Evolutionary conservation across 108 stramenopile genomes (phyloP).

Genomic region (Skeletonema menzelii): DNA sequence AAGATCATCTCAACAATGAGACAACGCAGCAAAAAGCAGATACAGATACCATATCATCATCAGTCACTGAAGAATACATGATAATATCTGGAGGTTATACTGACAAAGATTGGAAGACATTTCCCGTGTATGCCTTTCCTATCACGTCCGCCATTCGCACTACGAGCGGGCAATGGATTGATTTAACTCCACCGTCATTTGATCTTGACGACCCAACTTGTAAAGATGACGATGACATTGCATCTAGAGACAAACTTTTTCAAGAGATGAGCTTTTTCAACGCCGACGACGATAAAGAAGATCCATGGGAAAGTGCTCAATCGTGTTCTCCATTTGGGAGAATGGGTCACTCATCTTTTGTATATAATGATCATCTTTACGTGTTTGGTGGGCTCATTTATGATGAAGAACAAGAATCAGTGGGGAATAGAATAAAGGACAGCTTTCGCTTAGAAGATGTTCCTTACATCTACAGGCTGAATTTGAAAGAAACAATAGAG

Average conservation of each 20-base stretch:
- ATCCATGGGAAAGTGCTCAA: conserved; percentile 33
- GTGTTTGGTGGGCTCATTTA: conserved; percentile 57
- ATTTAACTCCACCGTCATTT: conserved; percentile 24
- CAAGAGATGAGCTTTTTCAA: conserved; percentile 7
- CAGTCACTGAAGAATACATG: conserved; percentile 46
- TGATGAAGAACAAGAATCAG: conserved; percentile 27
- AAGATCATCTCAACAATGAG: background rate
- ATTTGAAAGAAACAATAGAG: conserved; percentile 40
- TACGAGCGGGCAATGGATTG: conserved; percentile 33
- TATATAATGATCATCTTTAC: conserved; percentile 39
- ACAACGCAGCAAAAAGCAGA: background rate
- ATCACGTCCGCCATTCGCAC: conserved; percentile 32
- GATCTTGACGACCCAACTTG: conserved; percentile 21
- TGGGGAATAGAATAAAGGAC: conserved; percentile 13
- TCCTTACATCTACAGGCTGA: conserved; percentile 38
- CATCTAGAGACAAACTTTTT: conserved; percentile 20
- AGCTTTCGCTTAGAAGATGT: conserved; percentile 45
- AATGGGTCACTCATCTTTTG: conserved; percentile 46
- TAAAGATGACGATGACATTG: conserved; percentile 4
- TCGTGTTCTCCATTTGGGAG: conserved; percentile 38
- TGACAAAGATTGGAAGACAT: conserved; percentile 51
- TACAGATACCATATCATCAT: background rate
- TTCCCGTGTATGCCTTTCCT: conserved; percentile 59
- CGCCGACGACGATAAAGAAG: background rate
- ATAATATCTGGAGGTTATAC: conserved; percentile 55